A percentile compares a stretch with the other conserved stretches of the same genome.
Evolutionary conservation across 1,284 basidiomycete species (phyloP).

Genomic region (Lentinula novae-zelandiae): DNA sequence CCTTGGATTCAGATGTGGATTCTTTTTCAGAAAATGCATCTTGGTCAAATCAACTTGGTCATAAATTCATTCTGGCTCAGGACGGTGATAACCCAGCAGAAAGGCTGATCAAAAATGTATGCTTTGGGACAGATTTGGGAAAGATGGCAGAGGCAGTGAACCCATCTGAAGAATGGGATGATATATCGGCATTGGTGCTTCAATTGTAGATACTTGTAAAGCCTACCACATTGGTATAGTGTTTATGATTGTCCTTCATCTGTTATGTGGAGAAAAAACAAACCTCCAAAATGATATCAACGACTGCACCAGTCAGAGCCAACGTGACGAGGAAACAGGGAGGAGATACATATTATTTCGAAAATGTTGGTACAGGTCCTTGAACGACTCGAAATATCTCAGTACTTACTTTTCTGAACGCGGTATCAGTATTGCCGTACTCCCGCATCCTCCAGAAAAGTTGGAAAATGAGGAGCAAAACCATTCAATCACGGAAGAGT

Average conservation of each 20-base stretch:
- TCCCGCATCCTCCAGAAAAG: constrained; percentile 56
- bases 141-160: background rate
- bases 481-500: constrained; percentile 51
- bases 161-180: constrained; percentile 8
- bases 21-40: background rate
- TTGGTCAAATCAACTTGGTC: constrained; percentile 4
- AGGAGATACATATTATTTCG: constrained; percentile 58
- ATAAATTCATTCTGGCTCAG: constrained; percentile 5
- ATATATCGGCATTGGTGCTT: constrained; percentile 13
- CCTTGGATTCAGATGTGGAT: background rate
- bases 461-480: constrained; percentile 37
- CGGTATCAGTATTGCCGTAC: constrained; percentile 60
- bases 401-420: constrained; percentile 73
- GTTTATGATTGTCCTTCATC: no score
- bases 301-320: constrained; percentile 77
- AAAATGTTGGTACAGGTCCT: constrained; percentile 88
- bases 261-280: no score
- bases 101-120: constrained; percentile 9
- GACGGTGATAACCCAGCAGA: constrained; percentile 10
- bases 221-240: no score
- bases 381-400: constrained; percentile 78
- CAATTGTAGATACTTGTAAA: constrained; percentile 4
- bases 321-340: constrained; percentile 41
- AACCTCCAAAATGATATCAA: constrained; percentile 90
- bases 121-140: constrained; percentile 11